These are phyloP conservation scores for Paratinospora sagittata DNA, from an alignment of 164 flowering plant species.

Conservation along the genomic window DNA sequence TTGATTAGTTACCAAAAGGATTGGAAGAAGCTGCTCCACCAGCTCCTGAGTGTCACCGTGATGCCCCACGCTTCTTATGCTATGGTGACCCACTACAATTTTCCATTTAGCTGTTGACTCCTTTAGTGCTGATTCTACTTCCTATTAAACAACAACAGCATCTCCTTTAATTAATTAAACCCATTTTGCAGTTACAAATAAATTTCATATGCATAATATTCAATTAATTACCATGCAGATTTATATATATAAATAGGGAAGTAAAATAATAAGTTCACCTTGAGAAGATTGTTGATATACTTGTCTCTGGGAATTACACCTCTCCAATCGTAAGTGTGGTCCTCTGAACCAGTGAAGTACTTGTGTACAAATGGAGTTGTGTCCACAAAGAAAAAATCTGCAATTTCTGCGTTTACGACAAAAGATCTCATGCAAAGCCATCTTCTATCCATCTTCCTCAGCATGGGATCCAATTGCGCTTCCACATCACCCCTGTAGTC, in stretches of 20 bases:
- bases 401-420: conserved; percentile 45
- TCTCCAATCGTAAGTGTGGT: conserved; percentile 27
- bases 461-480: conserved; percentile 67
- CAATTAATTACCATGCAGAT: no score
- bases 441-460: conserved; percentile 48
- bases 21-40: conserved; percentile 15
- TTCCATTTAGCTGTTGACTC: conserved; percentile 14
- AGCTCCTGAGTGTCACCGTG: conserved; percentile 17
- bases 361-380: conserved; percentile 24
- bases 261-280: no score
- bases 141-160: no score
- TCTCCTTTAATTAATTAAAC: no score
- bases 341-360: conserved; percentile 13
- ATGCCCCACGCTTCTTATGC: conserved; percentile 7
- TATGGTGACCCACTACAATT: conserved; percentile 15
- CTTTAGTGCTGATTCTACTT: conserved; percentile 5
- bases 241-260: no score
- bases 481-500: conserved; percentile 81
- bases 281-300: conserved; percentile 15
- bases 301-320: conserved; percentile 15
- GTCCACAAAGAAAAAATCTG: conserved; percentile 26
- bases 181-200: no score
- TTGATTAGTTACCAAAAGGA: conserved; percentile 15
- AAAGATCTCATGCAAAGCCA: conserved; percentile 86
- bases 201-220: no score